These are phyloP conservation scores for Cordyceps javanica DNA, from an alignment of 2,329 filamentous ascomycete genomes.

Conservation along the genomic window DNA sequence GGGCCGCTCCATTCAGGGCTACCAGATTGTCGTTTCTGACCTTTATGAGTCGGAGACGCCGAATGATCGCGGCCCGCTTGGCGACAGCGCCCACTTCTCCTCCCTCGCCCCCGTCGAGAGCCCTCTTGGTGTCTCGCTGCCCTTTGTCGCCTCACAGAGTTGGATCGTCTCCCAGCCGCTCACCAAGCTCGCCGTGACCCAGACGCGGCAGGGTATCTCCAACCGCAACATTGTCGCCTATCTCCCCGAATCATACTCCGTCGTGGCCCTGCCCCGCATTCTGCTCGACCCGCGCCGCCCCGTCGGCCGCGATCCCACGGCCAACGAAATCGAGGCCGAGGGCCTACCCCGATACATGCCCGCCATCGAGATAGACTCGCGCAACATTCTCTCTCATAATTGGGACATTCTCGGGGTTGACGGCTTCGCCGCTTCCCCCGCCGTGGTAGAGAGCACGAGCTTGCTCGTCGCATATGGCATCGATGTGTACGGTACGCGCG, in stretches of 20 bases:
- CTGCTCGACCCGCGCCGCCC: slow-evolving; percentile 82
- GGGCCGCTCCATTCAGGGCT: slow-evolving; percentile 64
- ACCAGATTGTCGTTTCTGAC: slow-evolving; percentile 80
- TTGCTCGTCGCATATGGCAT: slow-evolving; percentile 82
- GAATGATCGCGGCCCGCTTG: slow-evolving; percentile 79
- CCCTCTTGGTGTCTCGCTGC: slow-evolving; percentile 52
- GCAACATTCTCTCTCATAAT: slow-evolving; percentile 72
- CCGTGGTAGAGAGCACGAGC: slow-evolving; percentile 85
- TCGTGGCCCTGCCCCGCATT: slow-evolving; percentile 72
- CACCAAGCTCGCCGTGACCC: slow-evolving; percentile 71
- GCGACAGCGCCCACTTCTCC: slow-evolving; percentile 65
- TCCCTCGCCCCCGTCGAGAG: slow-evolving; percentile 61
- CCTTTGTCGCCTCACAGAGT: slow-evolving; percentile 71
- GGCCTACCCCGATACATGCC: slow-evolving; percentile 73
- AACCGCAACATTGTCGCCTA: slow-evolving; percentile 75
- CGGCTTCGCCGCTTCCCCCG: slow-evolving; percentile 67
- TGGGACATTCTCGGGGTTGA: slow-evolving; percentile 73
- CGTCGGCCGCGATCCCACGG: slow-evolving; percentile 73
- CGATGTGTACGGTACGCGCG: slow-evolving; percentile 81
- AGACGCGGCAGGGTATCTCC: slow-evolving; percentile 88
- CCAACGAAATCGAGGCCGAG: slow-evolving; percentile 70
- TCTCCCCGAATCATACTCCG: slow-evolving; percentile 63
- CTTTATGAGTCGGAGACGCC: slow-evolving; percentile 79
- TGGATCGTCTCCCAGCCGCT: slow-evolving; percentile 79
- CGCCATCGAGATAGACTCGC: slow-evolving; percentile 75